Base-by-base conservation (phyloP, 225 moss, liverwort and hornwort species). In the Ulota crispa region DNA sequence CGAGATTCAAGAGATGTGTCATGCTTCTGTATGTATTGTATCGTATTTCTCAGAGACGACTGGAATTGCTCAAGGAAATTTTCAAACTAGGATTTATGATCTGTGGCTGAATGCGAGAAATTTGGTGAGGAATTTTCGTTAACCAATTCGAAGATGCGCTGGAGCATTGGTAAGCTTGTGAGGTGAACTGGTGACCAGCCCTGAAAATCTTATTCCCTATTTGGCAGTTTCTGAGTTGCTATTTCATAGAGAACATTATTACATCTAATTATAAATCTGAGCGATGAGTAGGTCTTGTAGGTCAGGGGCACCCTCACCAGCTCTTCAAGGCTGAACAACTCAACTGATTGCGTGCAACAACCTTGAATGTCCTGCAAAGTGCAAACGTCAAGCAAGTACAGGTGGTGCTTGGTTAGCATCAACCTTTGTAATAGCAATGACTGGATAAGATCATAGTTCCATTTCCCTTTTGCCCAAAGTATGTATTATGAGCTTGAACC, bases 271-370 rank as follows among this genome's bases (percentile, higher is more conserved):
- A 15, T 12, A 61, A 82, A 36, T 78, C 53, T 27, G 54, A 78
- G 24, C 34, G 78, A 80, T 15, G 28, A 36, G 19, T 61, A 52
- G 61, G 52, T 85, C 70, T 41, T 62, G 75, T 52, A 32, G 26
- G 45, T 73, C 20, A 53, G 73, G 28, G 36, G 45, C 24, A 18
- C 31, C 10, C 76, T 32, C 52, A 13, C 41, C 9, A 28, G 20
- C 31, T 7, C 27, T 69, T 26, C 6, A 28, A 37, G 20, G 83
- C 72, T 80, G 77, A 87, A 72, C 54, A 12, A 77, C 72, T 83
- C 80, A 61, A 80, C 27, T 61, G 50, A 53, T 59, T 21, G 16
- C 53, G 62, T 82, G 73, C n/a, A 64, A 73, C 67, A 26, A 76
- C 68, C 13, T 52, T 19, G 43, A 67, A 56, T 70, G 31, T 28